A percentile compares a stretch with the other conserved stretches of the same genome.
Conservation (phyloP, 2,329 filamentous ascomycete genomes). For the Penicillium sp. region DNA sequence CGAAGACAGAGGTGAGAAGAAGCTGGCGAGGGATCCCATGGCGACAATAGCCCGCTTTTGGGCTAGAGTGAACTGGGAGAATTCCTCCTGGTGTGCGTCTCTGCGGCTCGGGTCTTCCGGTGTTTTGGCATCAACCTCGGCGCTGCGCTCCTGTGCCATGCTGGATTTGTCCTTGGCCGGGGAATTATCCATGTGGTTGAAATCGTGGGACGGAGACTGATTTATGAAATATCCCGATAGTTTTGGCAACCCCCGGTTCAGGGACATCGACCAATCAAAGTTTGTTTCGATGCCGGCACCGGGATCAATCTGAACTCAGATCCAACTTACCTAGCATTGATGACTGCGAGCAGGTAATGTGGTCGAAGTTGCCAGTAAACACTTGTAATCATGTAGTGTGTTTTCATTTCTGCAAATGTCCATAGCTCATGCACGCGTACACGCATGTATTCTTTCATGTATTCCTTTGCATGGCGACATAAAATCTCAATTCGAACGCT, state of each 20-base stretch:
- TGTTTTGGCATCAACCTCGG: not conserved
- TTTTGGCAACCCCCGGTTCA: conserved; percentile 4
- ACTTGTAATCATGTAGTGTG: no score
- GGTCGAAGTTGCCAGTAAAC: not conserved
- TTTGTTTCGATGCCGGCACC: conserved; percentile 1
- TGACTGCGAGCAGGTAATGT: no score
- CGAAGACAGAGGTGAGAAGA: conserved; percentile 35
- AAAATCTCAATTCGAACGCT: not conserved
- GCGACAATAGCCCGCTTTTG: conserved; percentile 24
- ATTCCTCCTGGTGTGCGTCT: not conserved
- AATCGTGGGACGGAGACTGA: not conserved
- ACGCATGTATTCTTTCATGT: not conserved
- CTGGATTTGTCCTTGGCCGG: not conserved
- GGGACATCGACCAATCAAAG: conserved; percentile 6
- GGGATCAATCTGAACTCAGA: not conserved
- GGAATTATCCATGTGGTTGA: conserved; percentile 4
- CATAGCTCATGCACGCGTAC: no score
- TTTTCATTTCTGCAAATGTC: no score
- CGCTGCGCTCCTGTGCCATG: conserved; percentile 1
- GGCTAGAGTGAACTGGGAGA: conserved; percentile 22
- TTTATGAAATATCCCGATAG: not conserved
- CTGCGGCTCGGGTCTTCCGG: not conserved
- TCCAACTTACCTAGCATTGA: not conserved
- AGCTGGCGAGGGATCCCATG: conserved; percentile 26
- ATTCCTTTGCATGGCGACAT: not conserved